Conservation (phyloP, 2,329 filamentous ascomycete genomes). For the Calycina herbarum region DNA sequence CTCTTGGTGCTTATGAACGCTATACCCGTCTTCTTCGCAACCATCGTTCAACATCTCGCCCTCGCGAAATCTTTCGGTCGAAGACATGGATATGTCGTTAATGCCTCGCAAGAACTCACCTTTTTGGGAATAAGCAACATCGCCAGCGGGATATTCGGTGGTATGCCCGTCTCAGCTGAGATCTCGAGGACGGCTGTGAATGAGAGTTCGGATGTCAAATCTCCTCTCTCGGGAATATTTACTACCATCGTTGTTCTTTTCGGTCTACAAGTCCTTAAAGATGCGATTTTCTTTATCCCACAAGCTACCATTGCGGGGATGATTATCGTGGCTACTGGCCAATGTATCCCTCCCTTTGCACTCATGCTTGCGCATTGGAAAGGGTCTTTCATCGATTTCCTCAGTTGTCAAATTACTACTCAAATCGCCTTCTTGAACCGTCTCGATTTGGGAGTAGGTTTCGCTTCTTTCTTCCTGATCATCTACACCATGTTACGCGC, state of each 20-base stretch:
- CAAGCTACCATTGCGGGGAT: slow-evolving; percentile 65
- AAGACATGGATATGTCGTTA: slow-evolving; percentile 61
- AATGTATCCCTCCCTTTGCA: background rate
- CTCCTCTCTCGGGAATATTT: slow-evolving; percentile 59
- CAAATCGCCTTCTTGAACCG: background rate
- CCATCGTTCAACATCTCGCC: slow-evolving; percentile 58
- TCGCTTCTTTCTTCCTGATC: slow-evolving; percentile 15
- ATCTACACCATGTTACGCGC: slow-evolving; percentile 18
- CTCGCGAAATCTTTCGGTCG: slow-evolving; percentile 64
- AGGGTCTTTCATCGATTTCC: slow-evolving; percentile 12
- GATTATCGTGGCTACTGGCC: slow-evolving; percentile 40
- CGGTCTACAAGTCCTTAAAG: slow-evolving; percentile 60
- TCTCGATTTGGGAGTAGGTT: slow-evolving; percentile 39
- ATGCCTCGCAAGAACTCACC: slow-evolving; percentile 65
- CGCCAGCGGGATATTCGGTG: slow-evolving; percentile 63
- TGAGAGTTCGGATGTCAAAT: slow-evolving; percentile 61
- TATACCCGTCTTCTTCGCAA: slow-evolving; percentile 45
- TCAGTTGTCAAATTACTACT: slow-evolving; percentile 7
- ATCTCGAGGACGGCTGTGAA: slow-evolving; percentile 70
- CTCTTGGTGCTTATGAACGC: slow-evolving; percentile 52
- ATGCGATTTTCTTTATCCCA: slow-evolving; percentile 66
- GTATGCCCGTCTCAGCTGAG: slow-evolving; percentile 63
- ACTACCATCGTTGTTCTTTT: slow-evolving; percentile 62
- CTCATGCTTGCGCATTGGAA: slow-evolving; percentile 7
- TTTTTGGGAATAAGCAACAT: slow-evolving; percentile 64